phyloP scores from a whole-genome alignment of 192 early-diverging fungal species.

The Geranomyces variabilis region DNA sequence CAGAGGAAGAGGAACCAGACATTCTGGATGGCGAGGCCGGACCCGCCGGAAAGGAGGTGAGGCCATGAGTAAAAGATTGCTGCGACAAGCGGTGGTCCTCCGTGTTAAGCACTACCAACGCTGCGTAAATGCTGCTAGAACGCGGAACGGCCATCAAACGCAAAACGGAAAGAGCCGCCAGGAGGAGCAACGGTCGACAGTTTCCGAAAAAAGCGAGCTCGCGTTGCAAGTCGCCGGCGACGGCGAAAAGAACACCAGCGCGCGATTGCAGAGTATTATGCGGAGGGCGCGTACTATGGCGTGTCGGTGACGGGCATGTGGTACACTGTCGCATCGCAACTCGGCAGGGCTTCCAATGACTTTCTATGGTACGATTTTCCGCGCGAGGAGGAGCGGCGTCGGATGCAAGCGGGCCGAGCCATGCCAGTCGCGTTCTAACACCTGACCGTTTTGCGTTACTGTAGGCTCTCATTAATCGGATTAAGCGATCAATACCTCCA shows the following conservation, averaged over 20 bases:
- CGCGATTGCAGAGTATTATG: constrained; percentile 77
- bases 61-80: neutral
- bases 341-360: constrained; percentile 71
- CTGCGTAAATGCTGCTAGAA: no score
- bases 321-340: constrained; percentile 74
- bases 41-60: constrained; percentile 21
- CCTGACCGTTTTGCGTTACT: neutral
- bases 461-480: constrained; percentile 78
- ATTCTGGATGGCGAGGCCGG: constrained; percentile 35
- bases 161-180: constrained; percentile 9
- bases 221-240: constrained; percentile 12
- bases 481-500: constrained; percentile 77
- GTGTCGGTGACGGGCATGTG: constrained; percentile 72
- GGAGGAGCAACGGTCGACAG: neutral
- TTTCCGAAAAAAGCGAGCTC: constrained; percentile 7
- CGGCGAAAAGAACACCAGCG: constrained; percentile 36
- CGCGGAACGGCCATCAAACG: neutral
- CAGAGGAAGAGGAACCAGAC: constrained; percentile 39
- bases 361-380: constrained; percentile 69
- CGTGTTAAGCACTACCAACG: no score
- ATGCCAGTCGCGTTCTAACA: no score
- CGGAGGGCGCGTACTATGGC: constrained; percentile 76
- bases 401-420: neutral
- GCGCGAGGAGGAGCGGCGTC: neutral
- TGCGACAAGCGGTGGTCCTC: no score